Conservation (phyloP, 768 basidiomycete genomes). For the Erythrobasidium yunnanense region DNA sequence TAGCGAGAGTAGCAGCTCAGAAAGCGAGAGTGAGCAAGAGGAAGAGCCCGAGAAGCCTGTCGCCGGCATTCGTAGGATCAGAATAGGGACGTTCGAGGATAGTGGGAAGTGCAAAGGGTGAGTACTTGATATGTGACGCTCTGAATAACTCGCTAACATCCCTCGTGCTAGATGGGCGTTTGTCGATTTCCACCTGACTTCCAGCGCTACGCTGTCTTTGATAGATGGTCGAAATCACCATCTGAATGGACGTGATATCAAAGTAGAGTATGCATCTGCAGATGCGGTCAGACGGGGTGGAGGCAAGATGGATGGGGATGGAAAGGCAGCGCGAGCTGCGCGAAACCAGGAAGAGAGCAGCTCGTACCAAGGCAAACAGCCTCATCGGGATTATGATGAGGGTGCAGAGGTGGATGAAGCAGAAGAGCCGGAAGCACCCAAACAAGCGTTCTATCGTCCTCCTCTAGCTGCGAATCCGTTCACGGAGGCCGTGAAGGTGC, state of each 20-base stretch:
- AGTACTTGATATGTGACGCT: conserved; percentile 34
- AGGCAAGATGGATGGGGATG: conserved; percentile 17
- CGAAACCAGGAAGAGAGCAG: not conserved
- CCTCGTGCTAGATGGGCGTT: conserved; percentile 65
- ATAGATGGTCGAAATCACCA: conserved; percentile 73
- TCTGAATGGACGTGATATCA: conserved; percentile 63
- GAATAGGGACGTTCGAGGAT: conserved; percentile 94
- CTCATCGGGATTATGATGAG: not conserved
- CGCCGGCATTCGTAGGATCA: conserved; percentile 55
- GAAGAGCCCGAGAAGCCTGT: conserved; percentile 27
- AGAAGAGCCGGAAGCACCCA: conserved; percentile 11
- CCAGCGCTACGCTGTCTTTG: conserved; percentile 70
- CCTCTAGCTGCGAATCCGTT: conserved; percentile 21
- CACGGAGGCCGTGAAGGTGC: not conserved
- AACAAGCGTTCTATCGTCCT: conserved; percentile 20
- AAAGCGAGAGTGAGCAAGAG: conserved; percentile 37
- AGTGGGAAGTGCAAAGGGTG: conserved; percentile 92
- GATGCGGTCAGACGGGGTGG: conserved; percentile 81
- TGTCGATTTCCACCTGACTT: conserved; percentile 70
- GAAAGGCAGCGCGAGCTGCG: not conserved
- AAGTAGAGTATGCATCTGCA: conserved; percentile 76
- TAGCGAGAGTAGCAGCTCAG: not conserved
- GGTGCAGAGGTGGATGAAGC: not conserved
- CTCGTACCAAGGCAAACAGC: not conserved
- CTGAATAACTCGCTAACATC: not conserved